Base-by-base conservation (phyloP, 208 protist species). In the Wallacemonas collosoma region DNA sequence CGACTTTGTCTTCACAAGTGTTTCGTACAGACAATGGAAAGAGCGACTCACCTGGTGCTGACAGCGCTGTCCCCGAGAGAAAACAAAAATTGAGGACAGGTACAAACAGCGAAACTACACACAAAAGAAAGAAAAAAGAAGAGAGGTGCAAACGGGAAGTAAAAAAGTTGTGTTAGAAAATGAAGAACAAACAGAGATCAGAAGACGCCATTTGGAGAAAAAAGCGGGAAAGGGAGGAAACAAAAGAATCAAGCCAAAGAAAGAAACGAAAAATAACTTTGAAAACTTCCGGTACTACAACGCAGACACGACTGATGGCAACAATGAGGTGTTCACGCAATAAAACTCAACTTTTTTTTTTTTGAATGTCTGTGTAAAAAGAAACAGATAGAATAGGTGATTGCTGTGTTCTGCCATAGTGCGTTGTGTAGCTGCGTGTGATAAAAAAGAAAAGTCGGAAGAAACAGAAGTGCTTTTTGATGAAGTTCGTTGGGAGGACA, bases 151-250 rank as follows among this genome's bases (percentile, higher is more conserved):
- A 79, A 66, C 41, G 61, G 64, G 64, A 72, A 35, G 38, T 50
- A 67, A 48, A 36, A 67, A 51, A 6, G 45, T 6, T 14, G 12
- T 14, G 12, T 14, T 12, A 12, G 45, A 1, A 50, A 50, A 50
- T 12, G 45, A 50, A 50, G 12, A 50, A 50, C 6, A 6, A 50
- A 50, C 8, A 50, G 12, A 50, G 12, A 50, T 12, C 6, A 12
- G 1, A 50, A 50, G 12, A 50, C 45, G 12, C 8, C 8, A 50
- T 14, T 14, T 14, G 0, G 2, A 43, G 44, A 61, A 53, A 55
- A 68, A 77, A 40, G 17, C 11, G 73, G 56, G 38, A 65, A 55
- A 67, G 62, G 45, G 55, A 63, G 70, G 53, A 76, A 71, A 76
- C 65, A 40, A 67, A 63, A 61, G 54, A 44, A 73, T 57, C 40